These are phyloP conservation scores for Vigna mungo DNA, from an alignment of 306 rosid genomes.

Conservation along the genomic window DNA sequence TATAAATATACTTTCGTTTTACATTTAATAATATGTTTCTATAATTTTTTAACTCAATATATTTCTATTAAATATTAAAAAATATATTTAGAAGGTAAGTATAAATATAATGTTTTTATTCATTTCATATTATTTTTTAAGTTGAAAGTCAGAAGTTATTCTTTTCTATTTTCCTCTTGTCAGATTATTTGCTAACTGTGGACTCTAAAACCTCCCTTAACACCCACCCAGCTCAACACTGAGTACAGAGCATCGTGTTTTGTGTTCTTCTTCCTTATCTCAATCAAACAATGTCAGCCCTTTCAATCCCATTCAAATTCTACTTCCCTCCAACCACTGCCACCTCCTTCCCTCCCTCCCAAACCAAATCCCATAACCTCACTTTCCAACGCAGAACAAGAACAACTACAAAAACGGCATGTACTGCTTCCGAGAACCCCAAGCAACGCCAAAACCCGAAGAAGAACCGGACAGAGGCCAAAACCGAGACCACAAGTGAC, in stretches of 20 bases:
- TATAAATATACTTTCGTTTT: too few relatives aligned
- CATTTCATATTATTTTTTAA: not conserved
- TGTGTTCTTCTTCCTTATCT: slow-evolving; percentile 24
- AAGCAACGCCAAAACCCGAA: slow-evolving; percentile 46
- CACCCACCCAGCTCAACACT: slow-evolving; percentile 32
- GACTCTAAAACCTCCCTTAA: slow-evolving; percentile 65
- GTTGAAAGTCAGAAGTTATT: not conserved
- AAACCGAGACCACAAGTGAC: slow-evolving; percentile 39
- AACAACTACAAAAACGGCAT: slow-evolving; percentile 43
- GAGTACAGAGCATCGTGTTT: not conserved
- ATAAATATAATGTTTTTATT: not conserved
- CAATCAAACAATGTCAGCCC: slow-evolving; percentile 57
- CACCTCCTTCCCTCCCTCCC: slow-evolving; percentile 48
- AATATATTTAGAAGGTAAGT: not conserved
- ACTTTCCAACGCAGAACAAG: slow-evolving; percentile 56
- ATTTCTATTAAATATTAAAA: not conserved
- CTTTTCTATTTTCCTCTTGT: not conserved
- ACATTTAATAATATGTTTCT: too few relatives aligned
- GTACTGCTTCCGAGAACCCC: slow-evolving; percentile 77
- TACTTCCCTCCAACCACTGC: slow-evolving; percentile 44
- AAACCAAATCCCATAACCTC: slow-evolving; percentile 49
- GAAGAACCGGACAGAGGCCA: slow-evolving; percentile 42
- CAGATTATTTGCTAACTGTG: slow-evolving; percentile 15
- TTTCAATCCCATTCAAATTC: slow-evolving; percentile 53
- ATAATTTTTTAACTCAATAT: too few relatives aligned